These are phyloP conservation scores for Cercospora nicotianae DNA, from an alignment of 2,329 filamentous ascomycete genomes.

Conservation along the genomic window DNA sequence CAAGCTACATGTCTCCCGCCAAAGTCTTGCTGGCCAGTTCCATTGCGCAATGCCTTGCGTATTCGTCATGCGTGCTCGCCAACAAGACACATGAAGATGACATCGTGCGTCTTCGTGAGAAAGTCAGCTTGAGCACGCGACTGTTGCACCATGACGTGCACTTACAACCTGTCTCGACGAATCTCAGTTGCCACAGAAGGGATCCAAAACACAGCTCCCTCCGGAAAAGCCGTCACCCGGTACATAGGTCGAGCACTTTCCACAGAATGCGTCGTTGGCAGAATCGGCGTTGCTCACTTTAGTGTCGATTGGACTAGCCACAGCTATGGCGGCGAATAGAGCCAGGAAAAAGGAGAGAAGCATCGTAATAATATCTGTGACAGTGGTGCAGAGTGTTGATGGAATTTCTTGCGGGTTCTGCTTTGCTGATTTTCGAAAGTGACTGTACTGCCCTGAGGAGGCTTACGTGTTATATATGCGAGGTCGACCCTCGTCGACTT, in stretches of 20 bases:
- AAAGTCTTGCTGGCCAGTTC: not conserved
- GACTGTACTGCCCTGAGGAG: not conserved
- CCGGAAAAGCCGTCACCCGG: no score
- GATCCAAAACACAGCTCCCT: no score
- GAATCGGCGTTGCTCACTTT: not conserved
- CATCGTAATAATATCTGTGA: not conserved
- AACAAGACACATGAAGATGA: no score
- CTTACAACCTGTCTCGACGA: no score
- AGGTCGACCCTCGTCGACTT: not conserved
- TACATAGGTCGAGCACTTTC: no score
- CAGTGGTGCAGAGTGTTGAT: not conserved
- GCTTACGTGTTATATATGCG: not conserved
- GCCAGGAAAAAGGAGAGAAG: not conserved
- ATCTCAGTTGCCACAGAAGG: no score
- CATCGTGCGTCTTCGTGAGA: no score
- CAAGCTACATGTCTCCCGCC: not conserved
- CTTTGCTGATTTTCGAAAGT: not conserved
- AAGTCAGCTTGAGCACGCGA: no score
- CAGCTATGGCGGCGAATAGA: not conserved
- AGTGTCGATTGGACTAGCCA: not conserved
- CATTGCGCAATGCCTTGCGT: not conserved
- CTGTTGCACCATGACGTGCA: no score
- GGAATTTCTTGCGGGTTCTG: not conserved
- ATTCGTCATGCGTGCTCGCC: no score
- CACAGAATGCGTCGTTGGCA: no score